phyloP scores from a whole-genome alignment of 139 green algal species.

The Closterium sp. region DNA sequence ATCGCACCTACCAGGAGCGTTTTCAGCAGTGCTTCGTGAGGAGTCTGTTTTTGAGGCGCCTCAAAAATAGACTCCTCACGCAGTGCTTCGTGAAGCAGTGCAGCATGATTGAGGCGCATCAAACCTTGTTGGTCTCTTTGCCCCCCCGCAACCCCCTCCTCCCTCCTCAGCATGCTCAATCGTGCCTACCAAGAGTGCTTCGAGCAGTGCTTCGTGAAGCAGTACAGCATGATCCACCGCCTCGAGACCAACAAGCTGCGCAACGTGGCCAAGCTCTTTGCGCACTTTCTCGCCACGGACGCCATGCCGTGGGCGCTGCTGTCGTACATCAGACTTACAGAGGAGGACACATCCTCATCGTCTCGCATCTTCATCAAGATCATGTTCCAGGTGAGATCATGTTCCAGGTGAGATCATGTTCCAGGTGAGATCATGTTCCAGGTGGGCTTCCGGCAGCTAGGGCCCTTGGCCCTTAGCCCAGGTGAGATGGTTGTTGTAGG shows the following conservation, averaged over 20 bases:
- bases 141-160: too few species aligned
- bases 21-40: constrained; percentile 88
- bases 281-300: constrained; percentile 84
- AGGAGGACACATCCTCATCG: constrained; percentile 96
- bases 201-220: constrained; percentile 84
- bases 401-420: too few species aligned
- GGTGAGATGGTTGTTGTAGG: too few species aligned
- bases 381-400: constrained; percentile 81
- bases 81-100: constrained; percentile 93
- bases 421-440: constrained; percentile 94
- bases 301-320: constrained; percentile 88
- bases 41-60: too few species aligned
- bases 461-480: neutral
- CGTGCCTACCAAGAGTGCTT: constrained; percentile 75
- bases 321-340: constrained; percentile 81
- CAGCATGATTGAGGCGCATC: constrained; percentile 74
- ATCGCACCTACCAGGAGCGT: constrained; percentile 68
- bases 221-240: constrained; percentile 94
- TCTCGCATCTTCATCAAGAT: constrained; percentile 97
- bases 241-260: constrained; percentile 99
- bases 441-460: neutral
- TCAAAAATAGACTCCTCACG: too few species aligned
- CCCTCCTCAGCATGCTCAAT: constrained; percentile 35
- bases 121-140: too few species aligned
- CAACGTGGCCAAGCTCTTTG: constrained; percentile 96